Conservation (phyloP, 306 rosid species). For the Lagenaria siceraria region DNA sequence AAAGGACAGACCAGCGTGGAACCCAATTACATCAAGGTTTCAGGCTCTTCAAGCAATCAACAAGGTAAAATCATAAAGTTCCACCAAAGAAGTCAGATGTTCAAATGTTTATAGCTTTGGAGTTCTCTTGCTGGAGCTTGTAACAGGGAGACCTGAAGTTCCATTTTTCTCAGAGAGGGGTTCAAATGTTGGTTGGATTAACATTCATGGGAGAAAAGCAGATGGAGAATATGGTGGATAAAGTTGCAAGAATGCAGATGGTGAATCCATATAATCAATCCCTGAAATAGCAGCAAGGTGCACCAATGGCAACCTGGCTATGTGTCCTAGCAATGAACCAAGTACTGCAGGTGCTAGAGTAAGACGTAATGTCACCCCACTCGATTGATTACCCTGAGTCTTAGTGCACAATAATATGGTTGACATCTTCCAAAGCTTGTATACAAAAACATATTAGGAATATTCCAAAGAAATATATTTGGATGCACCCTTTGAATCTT, state of each 20-base stretch:
- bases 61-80: background rate
- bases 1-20: background rate
- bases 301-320: slow-evolving; percentile 65
- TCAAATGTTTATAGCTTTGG: slow-evolving; percentile 72
- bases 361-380: slow-evolving; percentile 26
- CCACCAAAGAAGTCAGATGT: slow-evolving; percentile 20
- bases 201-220: slow-evolving; percentile 50
- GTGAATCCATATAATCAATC: slow-evolving; percentile 38
- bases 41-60: background rate
- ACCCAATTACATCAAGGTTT: background rate
- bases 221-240: slow-evolving; percentile 54
- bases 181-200: slow-evolving; percentile 56
- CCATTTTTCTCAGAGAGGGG: slow-evolving; percentile 54
- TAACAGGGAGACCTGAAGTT: slow-evolving; percentile 90
- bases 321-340: slow-evolving; percentile 67
- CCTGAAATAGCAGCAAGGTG: slow-evolving; percentile 67
- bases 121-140: slow-evolving; percentile 71
- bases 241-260: slow-evolving; percentile 48
- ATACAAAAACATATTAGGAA: background rate
- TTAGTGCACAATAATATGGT: slow-evolving; percentile 1
- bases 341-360: slow-evolving; percentile 63
- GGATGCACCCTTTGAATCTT: background rate
- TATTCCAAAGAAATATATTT: background rate
- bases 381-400: slow-evolving; percentile 65
- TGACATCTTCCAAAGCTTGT: background rate